Percentiles rank a stretch among this genome's conserved stretches.
Conservation (phyloP, 495 filamentous ascomycete species). For the Hypoxylon lenormandii region DNA sequence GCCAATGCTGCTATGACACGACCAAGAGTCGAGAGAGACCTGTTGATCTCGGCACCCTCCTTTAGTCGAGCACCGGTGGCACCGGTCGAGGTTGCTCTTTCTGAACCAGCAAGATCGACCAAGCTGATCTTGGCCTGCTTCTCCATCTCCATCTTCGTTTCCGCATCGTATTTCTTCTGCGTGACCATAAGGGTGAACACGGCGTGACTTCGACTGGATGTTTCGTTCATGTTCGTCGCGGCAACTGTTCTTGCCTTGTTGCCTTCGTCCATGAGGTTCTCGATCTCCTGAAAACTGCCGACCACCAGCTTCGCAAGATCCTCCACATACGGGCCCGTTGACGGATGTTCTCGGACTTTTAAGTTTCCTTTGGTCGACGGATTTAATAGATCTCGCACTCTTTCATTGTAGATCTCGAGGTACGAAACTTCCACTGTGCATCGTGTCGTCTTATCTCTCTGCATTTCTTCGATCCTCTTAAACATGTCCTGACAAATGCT, state of each 20-base stretch:
- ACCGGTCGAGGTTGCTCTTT: slow-evolving; percentile 94
- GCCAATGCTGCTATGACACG: slow-evolving; percentile 98
- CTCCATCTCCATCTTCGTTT: slow-evolving; percentile 95
- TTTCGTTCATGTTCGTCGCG: slow-evolving; percentile 99
- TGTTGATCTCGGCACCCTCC: slow-evolving; percentile 98
- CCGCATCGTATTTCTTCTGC: slow-evolving; percentile 90
- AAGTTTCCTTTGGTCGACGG: slow-evolving; percentile 96
- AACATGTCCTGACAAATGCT: slow-evolving; percentile 98
- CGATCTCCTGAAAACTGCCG: slow-evolving; percentile 94
- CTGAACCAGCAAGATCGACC: slow-evolving; percentile 97
- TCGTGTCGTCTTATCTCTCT: slow-evolving; percentile 79
- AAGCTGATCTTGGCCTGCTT: slow-evolving; percentile 98
- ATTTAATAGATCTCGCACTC: slow-evolving; percentile 95
- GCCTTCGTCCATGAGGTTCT: slow-evolving; percentile 98
- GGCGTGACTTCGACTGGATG: slow-evolving; percentile 95
- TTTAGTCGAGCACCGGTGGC: slow-evolving; percentile 95
- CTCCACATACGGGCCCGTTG: slow-evolving; percentile 96
- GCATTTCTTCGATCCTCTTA: slow-evolving; percentile 78
- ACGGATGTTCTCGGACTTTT: slow-evolving; percentile 96
- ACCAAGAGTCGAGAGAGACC: slow-evolving; percentile 93
- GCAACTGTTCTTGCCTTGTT: slow-evolving; percentile 98
- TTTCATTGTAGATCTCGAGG: slow-evolving; percentile 99
- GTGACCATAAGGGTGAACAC: slow-evolving; percentile 97
- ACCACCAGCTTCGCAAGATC: slow-evolving; percentile 98
- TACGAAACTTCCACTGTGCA: slow-evolving; percentile 99